phyloP scores from a whole-genome alignment of 2,329 filamentous ascomycete genomes.

The Penicillium psychrosexuale region DNA sequence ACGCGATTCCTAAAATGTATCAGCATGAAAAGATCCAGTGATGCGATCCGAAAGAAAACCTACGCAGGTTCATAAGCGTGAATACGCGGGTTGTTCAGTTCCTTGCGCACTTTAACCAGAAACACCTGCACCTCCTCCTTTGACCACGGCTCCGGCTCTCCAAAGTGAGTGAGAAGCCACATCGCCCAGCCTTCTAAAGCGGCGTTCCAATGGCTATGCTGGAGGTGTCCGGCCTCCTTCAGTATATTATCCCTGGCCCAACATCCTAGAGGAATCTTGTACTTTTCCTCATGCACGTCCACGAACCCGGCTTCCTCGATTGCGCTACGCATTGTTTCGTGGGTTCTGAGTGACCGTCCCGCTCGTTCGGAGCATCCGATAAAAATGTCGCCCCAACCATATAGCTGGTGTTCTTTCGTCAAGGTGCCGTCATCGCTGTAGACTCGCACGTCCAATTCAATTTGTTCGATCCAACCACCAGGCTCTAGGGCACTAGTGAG shows the following conservation, averaged over 20 bases:
- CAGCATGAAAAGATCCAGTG: not conserved
- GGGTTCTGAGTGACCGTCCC: constrained; percentile 22
- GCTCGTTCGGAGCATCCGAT: constrained; percentile 21
- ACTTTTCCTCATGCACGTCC: constrained; percentile 28
- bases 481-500: not conserved
- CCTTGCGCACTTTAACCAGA: not conserved
- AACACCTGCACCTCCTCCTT: constrained; percentile 19
- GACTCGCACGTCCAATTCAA: constrained; percentile 11
- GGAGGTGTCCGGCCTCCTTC: constrained; percentile 42
- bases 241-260: constrained; percentile 30
- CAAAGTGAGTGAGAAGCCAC: constrained; percentile 28
- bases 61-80: constrained; percentile 5
- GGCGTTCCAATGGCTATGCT: constrained; percentile 25
- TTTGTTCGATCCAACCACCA: constrained; percentile 13
- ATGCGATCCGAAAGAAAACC: not conserved
- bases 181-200: constrained; percentile 31
- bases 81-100: not conserved
- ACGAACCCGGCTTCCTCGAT: constrained; percentile 32
- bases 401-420: constrained; percentile 3
- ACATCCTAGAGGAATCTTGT: constrained; percentile 28
- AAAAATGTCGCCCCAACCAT: constrained; percentile 16
- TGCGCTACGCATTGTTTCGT: constrained; percentile 23
- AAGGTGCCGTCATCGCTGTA: constrained; percentile 9
- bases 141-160: constrained; percentile 21
- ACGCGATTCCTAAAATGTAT: not conserved